Conservation (phyloP, 139 green algal species). For the Tetradesmus lagerheimii region DNA sequence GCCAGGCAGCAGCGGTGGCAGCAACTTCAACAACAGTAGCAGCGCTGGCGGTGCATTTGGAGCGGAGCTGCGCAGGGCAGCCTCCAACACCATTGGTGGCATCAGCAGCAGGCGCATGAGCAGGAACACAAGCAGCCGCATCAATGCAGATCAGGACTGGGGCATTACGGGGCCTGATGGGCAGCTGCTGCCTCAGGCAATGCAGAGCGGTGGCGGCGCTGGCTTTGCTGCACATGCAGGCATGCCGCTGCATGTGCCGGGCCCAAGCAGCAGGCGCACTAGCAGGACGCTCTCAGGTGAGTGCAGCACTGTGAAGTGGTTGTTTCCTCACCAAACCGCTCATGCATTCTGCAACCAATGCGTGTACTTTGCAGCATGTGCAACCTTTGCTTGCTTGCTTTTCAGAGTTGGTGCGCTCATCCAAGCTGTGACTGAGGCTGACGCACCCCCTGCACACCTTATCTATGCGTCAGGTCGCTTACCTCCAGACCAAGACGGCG, state of each 20-base stretch:
- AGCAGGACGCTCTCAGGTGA: slow-evolving; percentile 47
- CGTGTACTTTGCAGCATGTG: too few species aligned
- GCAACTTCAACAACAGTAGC: slow-evolving; percentile 5
- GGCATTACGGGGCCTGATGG: not conserved
- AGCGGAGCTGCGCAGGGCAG: slow-evolving; percentile 3
- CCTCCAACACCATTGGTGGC: not conserved
- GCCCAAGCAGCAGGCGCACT: slow-evolving; percentile 19
- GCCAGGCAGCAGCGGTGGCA: not conserved
- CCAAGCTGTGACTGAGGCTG: not conserved
- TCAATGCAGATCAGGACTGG: slow-evolving; percentile 46
- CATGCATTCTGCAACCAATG: too few species aligned
- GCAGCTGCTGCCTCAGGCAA: slow-evolving; percentile 11
- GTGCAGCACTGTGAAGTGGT: not conserved
- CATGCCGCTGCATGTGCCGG: slow-evolving; percentile 25
- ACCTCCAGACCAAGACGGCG: slow-evolving; percentile 29
- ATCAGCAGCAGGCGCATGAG: slow-evolving; percentile 10
- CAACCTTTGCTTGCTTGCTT: too few species aligned
- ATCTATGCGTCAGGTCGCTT: slow-evolving; percentile 14
- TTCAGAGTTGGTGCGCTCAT: not conserved
- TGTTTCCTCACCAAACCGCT: too few species aligned
- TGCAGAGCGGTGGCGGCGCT: not conserved
- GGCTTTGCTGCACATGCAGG: not conserved
- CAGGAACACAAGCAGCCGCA: slow-evolving; percentile 6
- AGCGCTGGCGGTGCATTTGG: not conserved
- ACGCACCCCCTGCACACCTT: not conserved